These are phyloP conservation scores for Septoria petroselini DNA, from an alignment of 2,329 filamentous ascomycete genomes.

Conservation along the genomic window DNA sequence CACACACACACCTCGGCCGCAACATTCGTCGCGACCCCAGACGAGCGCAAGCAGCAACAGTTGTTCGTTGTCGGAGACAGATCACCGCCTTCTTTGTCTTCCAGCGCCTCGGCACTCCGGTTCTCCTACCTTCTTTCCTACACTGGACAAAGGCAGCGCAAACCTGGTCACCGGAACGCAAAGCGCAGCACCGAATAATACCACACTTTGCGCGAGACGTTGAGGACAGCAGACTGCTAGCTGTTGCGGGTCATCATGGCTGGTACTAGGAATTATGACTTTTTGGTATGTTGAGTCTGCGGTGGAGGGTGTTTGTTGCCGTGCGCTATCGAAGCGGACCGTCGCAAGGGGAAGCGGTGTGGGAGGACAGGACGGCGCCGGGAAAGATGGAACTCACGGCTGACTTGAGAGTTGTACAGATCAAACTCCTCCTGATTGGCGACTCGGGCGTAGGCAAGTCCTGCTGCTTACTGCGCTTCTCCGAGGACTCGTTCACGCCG, in stretches of 20 bases:
- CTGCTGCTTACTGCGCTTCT: conserved; percentile 93
- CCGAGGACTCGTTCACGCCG: conserved; percentile 94
- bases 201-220: neutral
- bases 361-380: neutral
- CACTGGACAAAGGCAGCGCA: neutral
- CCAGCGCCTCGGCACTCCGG: neutral
- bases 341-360: neutral
- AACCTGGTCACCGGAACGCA: neutral
- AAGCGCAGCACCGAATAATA: neutral
- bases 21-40: neutral
- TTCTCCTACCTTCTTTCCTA: too few species aligned
- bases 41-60: neutral
- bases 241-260: conserved; percentile 63
- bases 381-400: conserved; percentile 9
- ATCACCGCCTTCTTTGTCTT: neutral
- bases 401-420: conserved; percentile 53
- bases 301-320: neutral
- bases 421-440: conserved; percentile 94
- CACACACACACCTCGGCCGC: neutral
- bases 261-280: conserved; percentile 98
- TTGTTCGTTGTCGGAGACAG: too few species aligned
- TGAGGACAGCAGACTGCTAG: too few species aligned
- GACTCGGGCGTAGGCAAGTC: conserved; percentile 97
- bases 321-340: too few species aligned
- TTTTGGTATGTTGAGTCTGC: conserved; percentile 67